Evolutionary conservation across 495 filamentous ascomycete species (phyloP).

Genomic region (Cudoniella acicularis): DNA sequence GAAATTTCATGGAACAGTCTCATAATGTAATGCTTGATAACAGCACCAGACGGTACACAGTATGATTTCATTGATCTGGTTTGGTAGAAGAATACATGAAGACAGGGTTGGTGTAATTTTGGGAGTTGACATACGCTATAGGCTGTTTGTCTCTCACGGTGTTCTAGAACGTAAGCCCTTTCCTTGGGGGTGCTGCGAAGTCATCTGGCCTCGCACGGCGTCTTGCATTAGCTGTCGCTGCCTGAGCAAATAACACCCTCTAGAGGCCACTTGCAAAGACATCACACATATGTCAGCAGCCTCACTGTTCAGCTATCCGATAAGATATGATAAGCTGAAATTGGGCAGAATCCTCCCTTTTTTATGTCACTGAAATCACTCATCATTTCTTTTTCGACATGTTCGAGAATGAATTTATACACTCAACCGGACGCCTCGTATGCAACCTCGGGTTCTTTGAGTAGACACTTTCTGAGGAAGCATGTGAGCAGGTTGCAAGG

Average conservation of each 20-base stretch:
- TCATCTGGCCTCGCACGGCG: neutral
- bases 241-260: neutral
- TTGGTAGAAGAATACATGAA: slow-evolving; percentile 4
- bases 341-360: neutral
- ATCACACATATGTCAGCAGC: neutral
- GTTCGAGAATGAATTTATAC: neutral
- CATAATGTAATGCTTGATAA: slow-evolving; percentile 6
- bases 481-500: slow-evolving; percentile 9
- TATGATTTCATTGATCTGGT: slow-evolving; percentile 3
- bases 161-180: slow-evolving; percentile 3
- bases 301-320: neutral
- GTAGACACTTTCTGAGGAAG: slow-evolving; percentile 17
- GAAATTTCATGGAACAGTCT: slow-evolving; percentile 16
- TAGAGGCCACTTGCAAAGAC: neutral
- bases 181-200: neutral
- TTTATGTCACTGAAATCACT: neutral
- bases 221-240: neutral
- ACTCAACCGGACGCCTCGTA: slow-evolving; percentile 3
- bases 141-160: slow-evolving; percentile 1
- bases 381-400: neutral
- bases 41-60: neutral
- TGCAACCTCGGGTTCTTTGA: slow-evolving; percentile 10
- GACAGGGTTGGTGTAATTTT: neutral
- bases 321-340: neutral
- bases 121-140: slow-evolving; percentile 1